Conservation (phyloP, 345 rosid species). For the Toxicodendron radicans region DNA sequence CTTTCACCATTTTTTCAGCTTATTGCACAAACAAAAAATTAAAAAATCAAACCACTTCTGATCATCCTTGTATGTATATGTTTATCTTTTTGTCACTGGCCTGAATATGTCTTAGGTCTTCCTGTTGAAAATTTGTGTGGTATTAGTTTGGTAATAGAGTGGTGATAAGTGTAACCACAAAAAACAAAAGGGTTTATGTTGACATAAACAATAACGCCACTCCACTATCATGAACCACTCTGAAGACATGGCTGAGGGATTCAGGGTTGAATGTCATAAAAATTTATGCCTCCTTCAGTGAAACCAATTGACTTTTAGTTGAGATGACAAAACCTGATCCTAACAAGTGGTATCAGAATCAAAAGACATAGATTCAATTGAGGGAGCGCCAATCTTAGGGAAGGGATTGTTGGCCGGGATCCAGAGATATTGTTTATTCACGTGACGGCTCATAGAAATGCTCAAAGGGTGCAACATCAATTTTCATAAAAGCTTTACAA, state of each 20-base stretch:
- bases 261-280: neutral
- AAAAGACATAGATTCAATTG: neutral
- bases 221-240: neutral
- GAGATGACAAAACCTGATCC: neutral
- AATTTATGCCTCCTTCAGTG: neutral
- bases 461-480: neutral
- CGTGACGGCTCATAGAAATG: neutral
- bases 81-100: neutral
- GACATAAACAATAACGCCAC: neutral
- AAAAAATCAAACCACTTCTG: neutral
- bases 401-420: neutral
- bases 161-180: neutral
- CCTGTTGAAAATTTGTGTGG: neutral
- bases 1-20: neutral
- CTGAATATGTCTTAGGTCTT: neutral
- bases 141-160: neutral
- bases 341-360: neutral
- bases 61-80: neutral
- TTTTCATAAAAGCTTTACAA: neutral
- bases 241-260: neutral
- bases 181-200: neutral
- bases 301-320: neutral
- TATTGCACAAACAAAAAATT: neutral
- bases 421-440: neutral
- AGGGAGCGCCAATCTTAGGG: neutral